These are phyloP conservation scores for Lobosporangium transversale DNA, from an alignment of 192 early-diverging fungal species.

Conservation along the genomic window DNA sequence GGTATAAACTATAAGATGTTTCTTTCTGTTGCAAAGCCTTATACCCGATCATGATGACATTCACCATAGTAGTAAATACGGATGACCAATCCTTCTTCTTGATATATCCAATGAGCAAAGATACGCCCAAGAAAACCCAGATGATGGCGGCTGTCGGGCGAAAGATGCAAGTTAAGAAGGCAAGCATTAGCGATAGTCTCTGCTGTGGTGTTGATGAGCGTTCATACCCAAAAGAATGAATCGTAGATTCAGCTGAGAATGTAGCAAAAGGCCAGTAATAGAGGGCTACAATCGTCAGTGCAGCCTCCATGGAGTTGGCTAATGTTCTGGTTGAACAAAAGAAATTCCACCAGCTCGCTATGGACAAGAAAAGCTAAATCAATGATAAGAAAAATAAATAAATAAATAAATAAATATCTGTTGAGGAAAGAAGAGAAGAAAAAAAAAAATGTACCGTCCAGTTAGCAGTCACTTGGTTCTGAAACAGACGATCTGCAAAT, in stretches of 20 bases:
- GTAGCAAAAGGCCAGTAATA: slow-evolving; percentile 85
- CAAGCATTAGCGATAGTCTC: slow-evolving; percentile 67
- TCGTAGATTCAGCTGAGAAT: neutral
- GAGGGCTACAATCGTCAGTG: slow-evolving; percentile 77
- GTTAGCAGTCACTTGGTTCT: slow-evolving; percentile 58
- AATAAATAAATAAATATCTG: neutral
- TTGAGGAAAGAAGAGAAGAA: neutral
- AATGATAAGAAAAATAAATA: neutral
- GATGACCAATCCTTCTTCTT: slow-evolving; percentile 4
- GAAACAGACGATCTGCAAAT: slow-evolving; percentile 74
- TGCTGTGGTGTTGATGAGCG: neutral
- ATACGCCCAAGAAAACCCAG: slow-evolving; percentile 82
- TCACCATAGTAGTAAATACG: slow-evolving; percentile 29
- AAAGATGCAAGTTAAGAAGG: slow-evolving; percentile 84
- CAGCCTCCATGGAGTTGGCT: slow-evolving; percentile 78
- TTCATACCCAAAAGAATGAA: neutral
- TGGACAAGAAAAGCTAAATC: slow-evolving; percentile 60
- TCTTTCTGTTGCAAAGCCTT: neutral
- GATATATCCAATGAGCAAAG: slow-evolving; percentile 57
- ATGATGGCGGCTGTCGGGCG: slow-evolving; percentile 89
- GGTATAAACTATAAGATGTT: no score
- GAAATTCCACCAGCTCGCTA: slow-evolving; percentile 69
- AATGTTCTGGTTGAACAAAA: slow-evolving; percentile 62
- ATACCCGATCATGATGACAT: slow-evolving; percentile 59
- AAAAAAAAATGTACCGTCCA: slow-evolving; percentile 66